phyloP scores from a whole-genome alignment of 805 yeast species.

The Candida loeiensis region DNA sequence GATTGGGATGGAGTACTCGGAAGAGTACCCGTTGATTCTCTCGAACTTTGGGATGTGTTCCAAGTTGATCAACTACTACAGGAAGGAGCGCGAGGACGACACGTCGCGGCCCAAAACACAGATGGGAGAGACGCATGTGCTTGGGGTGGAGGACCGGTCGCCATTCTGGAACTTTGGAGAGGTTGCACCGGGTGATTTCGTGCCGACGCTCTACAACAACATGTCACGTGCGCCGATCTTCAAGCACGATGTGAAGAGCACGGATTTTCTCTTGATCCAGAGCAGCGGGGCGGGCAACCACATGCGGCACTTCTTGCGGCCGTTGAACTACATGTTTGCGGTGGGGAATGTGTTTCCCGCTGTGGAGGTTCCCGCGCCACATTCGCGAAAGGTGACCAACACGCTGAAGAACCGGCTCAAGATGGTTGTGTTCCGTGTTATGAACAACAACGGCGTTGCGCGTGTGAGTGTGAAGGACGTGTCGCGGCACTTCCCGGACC shows the following conservation, averaged over 20 bases:
- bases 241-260: slow-evolving; percentile 70
- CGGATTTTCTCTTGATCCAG: slow-evolving; percentile 79
- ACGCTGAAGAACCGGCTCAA: slow-evolving; percentile 86
- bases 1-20: slow-evolving; percentile 83
- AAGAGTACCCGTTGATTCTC: slow-evolving; percentile 77
- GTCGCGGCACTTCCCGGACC: slow-evolving; percentile 91
- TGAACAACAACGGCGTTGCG: slow-evolving; percentile 69
- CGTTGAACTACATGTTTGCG: slow-evolving; percentile 68
- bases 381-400: slow-evolving; percentile 91
- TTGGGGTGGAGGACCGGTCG: slow-evolving; percentile 93
- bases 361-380: slow-evolving; percentile 95
- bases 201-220: slow-evolving; percentile 89
- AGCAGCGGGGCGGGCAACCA: slow-evolving; percentile 78
- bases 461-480: slow-evolving; percentile 84
- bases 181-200: slow-evolving; percentile 90
- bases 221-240: slow-evolving; percentile 91
- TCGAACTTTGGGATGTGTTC: slow-evolving; percentile 96
- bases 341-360: slow-evolving; percentile 95
- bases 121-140: slow-evolving; percentile 90
- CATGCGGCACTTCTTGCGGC: slow-evolving; percentile 65
- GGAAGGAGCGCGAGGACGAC: slow-evolving; percentile 80
- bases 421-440: slow-evolving; percentile 87
- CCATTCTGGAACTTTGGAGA: slow-evolving; percentile 99
- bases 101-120: slow-evolving; percentile 80
- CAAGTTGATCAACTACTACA: slow-evolving; percentile 85